Evolutionary conservation across 345 rosid species (phyloP), one percentile per base, ranked within the genome.

Genomic region (Theobroma cacao): DNA sequence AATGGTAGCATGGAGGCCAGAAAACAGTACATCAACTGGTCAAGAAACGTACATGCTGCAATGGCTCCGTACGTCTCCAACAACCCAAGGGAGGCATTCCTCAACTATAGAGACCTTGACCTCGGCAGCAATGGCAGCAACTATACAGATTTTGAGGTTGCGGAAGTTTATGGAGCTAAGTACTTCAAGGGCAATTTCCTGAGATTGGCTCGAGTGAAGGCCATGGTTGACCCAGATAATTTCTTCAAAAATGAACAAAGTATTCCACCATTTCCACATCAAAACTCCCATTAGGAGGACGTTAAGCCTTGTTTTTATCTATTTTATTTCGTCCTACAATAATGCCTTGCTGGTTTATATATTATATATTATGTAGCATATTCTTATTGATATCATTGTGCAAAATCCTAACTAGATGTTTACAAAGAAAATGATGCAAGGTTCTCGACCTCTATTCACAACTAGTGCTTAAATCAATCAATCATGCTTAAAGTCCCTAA

Each of bases 61-160:
- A 87, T 77, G 82, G 83, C 89, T 36, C 84, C 85, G 30, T 89
- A 52, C 43, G 90, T 87, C 33, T 83, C 89, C 5, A 90, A 85
- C 74, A 81, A 85, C 3, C 97, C 94, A 1, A 89, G 97, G 59
- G 84, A 75, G 13, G 88, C 95, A 18, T 93, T 82, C 53, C 56
- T 91, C 7, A 88, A 85, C 68, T 91, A 91, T 53, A 91, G 94
- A 41, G 96, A 93, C 80, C 82, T 91, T 63, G 94, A 93, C 48
- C 72, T 93, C 5, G 96, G 98, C 28, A 78, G 31, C 2, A 80
- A 43, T 0, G 69, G 12, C 7, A 64, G 69, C 52, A 50, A 50
- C 5, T 4, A 0, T 85, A 83, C 38, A 67, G 78, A 24, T 80
- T 81, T 6, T 86, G 82, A 24, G 77, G 63, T 50, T 50, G 55